Evolutionary conservation across 1,139 yeast species (phyloP).

Genomic region (Taphrina sp.): DNA sequence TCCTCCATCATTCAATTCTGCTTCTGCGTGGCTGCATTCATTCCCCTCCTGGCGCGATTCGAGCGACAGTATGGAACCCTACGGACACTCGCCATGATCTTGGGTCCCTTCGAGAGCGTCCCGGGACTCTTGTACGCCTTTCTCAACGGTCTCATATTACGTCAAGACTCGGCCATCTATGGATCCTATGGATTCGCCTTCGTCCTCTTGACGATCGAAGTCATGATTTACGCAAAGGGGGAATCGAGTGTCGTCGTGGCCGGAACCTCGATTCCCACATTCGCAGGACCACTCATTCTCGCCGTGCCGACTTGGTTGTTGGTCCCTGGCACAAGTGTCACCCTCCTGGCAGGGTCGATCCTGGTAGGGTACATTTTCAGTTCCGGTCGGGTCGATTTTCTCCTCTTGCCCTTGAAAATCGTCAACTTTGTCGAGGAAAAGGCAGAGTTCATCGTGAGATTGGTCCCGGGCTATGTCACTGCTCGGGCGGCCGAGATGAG

Average conservation of each 20-base stretch:
- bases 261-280: constrained; percentile 9
- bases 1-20: constrained; percentile 59
- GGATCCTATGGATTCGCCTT: constrained; percentile 66
- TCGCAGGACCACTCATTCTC: constrained; percentile 8
- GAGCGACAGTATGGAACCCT: constrained; percentile 82
- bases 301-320: constrained; percentile 1
- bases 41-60: constrained; percentile 61
- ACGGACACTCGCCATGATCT: constrained; percentile 78
- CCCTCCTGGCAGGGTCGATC: constrained; percentile 9
- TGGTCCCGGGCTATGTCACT: constrained; percentile 18
- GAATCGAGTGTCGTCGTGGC: constrained; percentile 5
- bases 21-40: constrained; percentile 59
- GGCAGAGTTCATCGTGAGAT: neutral
- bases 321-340: constrained; percentile 20
- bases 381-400: constrained; percentile 23
- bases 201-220: constrained; percentile 54
- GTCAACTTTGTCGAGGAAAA: constrained; percentile 19
- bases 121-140: constrained; percentile 33
- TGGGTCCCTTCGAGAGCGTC: constrained; percentile 43
- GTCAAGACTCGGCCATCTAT: constrained; percentile 29
- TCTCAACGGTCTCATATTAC: constrained; percentile 4
- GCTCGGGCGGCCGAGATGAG: constrained; percentile 10
- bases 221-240: neutral
- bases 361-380: constrained; percentile 14
- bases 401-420: constrained; percentile 13